A percentile compares a stretch with the other conserved stretches of the same genome.
These are phyloP conservation scores for Bromus sterilis DNA, from an alignment of 176 grass and related monocot genomes.

Conservation along the genomic window DNA sequence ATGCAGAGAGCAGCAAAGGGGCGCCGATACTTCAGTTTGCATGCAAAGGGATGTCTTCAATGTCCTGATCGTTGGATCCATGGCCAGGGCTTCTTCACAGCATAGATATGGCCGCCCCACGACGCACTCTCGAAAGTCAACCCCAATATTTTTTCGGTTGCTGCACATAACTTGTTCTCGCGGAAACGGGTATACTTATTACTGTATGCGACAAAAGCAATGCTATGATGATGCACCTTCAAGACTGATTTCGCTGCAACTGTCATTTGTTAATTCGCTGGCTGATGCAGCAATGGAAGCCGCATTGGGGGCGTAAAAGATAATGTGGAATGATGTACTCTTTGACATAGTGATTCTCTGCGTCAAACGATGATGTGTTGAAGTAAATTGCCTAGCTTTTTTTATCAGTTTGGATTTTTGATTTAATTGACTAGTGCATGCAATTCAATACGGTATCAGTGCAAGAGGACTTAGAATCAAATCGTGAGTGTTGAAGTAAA, in stretches of 20 bases:
- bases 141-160: background rate
- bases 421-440: too few species aligned
- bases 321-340: background rate
- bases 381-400: too few species aligned
- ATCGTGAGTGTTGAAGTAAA: too few species aligned
- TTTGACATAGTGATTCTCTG: too few species aligned
- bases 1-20: slow-evolving; percentile 21
- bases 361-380: too few species aligned
- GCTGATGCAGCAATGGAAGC: background rate
- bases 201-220: background rate
- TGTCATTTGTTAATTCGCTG: background rate
- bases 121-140: slow-evolving; percentile 1
- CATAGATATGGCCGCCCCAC: slow-evolving; percentile 13
- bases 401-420: too few species aligned
- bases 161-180: background rate
- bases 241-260: background rate
- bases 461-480: too few species aligned
- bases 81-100: background rate
- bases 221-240: background rate
- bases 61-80: background rate
- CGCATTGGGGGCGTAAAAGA: background rate
- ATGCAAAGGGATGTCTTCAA: slow-evolving; percentile 6
- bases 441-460: too few species aligned
- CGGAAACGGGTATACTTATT: background rate
- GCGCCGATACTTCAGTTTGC: background rate